Evolutionary conservation across 2,329 filamentous ascomycete species (phyloP), one percentile per base, ranked within the genome.

Genomic region (Teratosphaeria pseudoeucalypti): DNA sequence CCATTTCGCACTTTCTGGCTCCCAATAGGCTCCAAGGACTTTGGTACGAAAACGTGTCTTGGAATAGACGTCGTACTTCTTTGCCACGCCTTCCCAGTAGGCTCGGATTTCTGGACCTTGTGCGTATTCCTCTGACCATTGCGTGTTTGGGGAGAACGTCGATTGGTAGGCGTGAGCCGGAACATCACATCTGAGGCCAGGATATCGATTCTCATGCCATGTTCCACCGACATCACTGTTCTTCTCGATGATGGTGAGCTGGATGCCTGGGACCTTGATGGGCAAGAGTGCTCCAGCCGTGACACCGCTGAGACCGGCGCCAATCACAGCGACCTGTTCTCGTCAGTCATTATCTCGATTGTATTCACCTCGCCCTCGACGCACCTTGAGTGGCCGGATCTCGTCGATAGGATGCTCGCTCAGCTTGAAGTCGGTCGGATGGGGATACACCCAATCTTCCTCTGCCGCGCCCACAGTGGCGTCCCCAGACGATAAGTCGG

Each of bases 51-150:
- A 76, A 58, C 71, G 68, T 34, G 76, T 65, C 47, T 74, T 71
- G 14, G 78, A 61, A 49, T 75, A 69, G 1, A 89, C 81, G 58
- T 84, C 78, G 68, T 88, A 80, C 64, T 89, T 87, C 7, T 75
- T 75, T 0, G 86, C 85, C 2, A 87, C 71, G 0, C 71, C 71
- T 64, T 87, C 79, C 84, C 85, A 85, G 68, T 90, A 90, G 16
- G 82, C 78, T 6, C 78, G 74, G 60, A 90, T 90, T 70, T 90
- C 87, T 3, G 74, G 69, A 0, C 86, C 86, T 43, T 82, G 81
- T 0, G 86, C 82, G 66, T 88, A 90, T 61, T 85, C 79, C 11
- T 54, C 52, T 1, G 27, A 54, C 52, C 26, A 54, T 34, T 54
- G 27, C 2, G 27, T 16, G 11, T 32, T 54, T 4, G 26, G 32